Evolutionary conservation across 2,329 filamentous ascomycete species (phyloP), one percentile per base, ranked within the genome.

Genomic region (Cyphellophora attinorum): DNA sequence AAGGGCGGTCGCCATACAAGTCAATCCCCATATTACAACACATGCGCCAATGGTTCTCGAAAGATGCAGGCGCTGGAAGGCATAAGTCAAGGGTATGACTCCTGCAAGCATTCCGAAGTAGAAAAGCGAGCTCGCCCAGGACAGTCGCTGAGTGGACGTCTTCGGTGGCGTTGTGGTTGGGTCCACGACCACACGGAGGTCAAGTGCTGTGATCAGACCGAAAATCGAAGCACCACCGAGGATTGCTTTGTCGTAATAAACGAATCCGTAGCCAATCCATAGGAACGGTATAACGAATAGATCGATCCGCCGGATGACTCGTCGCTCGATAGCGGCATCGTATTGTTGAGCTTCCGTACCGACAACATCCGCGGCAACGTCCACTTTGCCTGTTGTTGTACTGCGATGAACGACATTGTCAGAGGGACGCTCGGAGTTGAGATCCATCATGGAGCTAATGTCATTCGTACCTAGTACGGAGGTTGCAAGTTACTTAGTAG

Each of bases 51-150:
- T 67, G 2, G 81, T 71, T 30, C 68, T 66, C n/a, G 76, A 71
- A 2, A 75, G 65, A 39, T 74, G 64, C 60, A 84, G 81, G 13
- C 73, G 71, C 54, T 86, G 81, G 1, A 84, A 62, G 1, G 72
- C 62, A 40, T 80, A 83, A 0, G 78, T 79, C 71, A 85, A 76
- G 2, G 81, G 81, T 42, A 84, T 85, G 3, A 82, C 61, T 0
- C 81, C 81, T 0, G 72, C 75, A 2, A 88, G 66, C 79, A 83
- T 82, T 23, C 81, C 81, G 46, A 86, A 85, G 61, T 85, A 48
- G 39, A 44, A 48, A 27, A 42, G 30, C 18, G 79, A 85, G 0
- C 80, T 85, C 2, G 81, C 81, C 81, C 81, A 86, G 45, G 72
- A 78, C 17, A 86, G 68, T 8, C 81, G 70, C 0, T 71, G 68